These are phyloP conservation scores for Amphibolis antarctica DNA, from an alignment of 106 monocot species.

Conservation along the genomic window DNA sequence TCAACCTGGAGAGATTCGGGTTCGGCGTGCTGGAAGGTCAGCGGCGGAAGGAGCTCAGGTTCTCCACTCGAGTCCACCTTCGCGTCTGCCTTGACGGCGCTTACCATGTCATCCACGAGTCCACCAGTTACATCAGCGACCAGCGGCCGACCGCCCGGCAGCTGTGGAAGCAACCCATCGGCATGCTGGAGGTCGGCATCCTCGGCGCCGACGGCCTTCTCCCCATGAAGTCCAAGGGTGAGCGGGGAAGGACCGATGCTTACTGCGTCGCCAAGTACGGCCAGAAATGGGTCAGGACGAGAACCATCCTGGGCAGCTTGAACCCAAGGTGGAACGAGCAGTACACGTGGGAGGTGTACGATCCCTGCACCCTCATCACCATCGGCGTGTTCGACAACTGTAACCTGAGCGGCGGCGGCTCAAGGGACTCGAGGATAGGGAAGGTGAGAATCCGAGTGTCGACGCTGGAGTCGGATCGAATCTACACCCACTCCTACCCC, in stretches of 20 bases:
- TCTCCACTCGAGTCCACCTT: slow-evolving; percentile 48
- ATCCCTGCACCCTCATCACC: slow-evolving; percentile 63
- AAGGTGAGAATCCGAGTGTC: slow-evolving; percentile 69
- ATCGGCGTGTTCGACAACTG: slow-evolving; percentile 66
- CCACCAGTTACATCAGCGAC: slow-evolving; percentile 52
- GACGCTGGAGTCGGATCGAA: slow-evolving; percentile 44
- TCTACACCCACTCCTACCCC: slow-evolving; percentile 63
- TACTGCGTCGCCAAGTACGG: slow-evolving; percentile 78
- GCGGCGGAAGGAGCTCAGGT: slow-evolving; percentile 32
- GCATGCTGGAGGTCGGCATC: slow-evolving; percentile 55
- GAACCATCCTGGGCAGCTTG: slow-evolving; percentile 46
- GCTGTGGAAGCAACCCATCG: slow-evolving; percentile 48
- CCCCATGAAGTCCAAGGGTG: slow-evolving; percentile 53
- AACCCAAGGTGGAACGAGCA: slow-evolving; percentile 63
- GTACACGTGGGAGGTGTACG: slow-evolving; percentile 73
- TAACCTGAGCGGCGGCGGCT: slow-evolving; percentile 14
- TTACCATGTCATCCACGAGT: slow-evolving; percentile 62
- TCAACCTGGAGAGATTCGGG: slow-evolving; percentile 45
- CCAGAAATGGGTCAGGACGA: slow-evolving; percentile 66
- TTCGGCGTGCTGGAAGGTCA: slow-evolving; percentile 32
- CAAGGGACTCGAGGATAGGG: slow-evolving; percentile 48
- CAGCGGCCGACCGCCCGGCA: slow-evolving; percentile 46
- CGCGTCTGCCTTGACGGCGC: slow-evolving; percentile 55
- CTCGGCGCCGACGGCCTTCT: slow-evolving; percentile 33
- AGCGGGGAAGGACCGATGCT: slow-evolving; percentile 41